These are phyloP conservation scores for Ophiostoma populinum DNA, from an alignment of 2,329 filamentous ascomycete species.

Conservation along the genomic window DNA sequence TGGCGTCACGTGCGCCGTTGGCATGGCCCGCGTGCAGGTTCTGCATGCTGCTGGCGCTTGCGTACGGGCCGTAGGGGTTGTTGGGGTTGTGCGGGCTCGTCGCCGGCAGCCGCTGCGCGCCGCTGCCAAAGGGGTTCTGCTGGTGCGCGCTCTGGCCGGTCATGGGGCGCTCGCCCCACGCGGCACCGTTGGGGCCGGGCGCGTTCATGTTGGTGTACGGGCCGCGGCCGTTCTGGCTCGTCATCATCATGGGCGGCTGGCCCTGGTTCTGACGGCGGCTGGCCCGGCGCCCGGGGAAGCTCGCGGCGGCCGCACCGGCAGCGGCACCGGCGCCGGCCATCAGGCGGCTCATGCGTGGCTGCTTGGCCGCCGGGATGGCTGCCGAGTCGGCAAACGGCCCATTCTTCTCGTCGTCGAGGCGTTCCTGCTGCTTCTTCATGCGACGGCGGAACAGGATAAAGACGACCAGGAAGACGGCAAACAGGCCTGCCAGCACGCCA, in stretches of 20 bases:
- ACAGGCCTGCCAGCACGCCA: constrained; percentile 55
- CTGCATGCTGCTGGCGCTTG: too few species aligned
- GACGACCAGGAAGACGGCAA: constrained; percentile 46
- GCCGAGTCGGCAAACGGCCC: constrained; percentile 20
- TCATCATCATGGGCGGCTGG: constrained; percentile 13
- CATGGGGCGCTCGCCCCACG: constrained; percentile 28
- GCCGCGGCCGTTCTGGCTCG: constrained; percentile 15
- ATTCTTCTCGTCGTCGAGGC: constrained; percentile 48
- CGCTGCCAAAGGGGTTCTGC: constrained; percentile 55
- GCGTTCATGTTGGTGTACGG: neutral
- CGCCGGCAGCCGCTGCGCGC: constrained; percentile 33
- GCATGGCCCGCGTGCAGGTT: too few species aligned
- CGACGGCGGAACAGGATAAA: constrained; percentile 57
- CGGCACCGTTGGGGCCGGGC: constrained; percentile 13
- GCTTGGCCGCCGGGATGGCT: constrained; percentile 4
- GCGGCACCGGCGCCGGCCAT: constrained; percentile 24
- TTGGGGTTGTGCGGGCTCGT: neutral
- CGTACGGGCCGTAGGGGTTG: constrained; percentile 19
- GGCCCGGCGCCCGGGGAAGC: too few species aligned
- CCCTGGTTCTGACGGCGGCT: constrained; percentile 34
- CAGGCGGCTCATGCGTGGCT: constrained; percentile 40
- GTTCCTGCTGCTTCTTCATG: constrained; percentile 41
- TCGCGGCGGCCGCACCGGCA: constrained; percentile 1
- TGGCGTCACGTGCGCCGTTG: constrained; percentile 1
- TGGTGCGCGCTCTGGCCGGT: constrained; percentile 28